These are phyloP conservation scores for Podaxis sp. DNA, from an alignment of 768 basidiomycete genomes.

Conservation along the genomic window DNA sequence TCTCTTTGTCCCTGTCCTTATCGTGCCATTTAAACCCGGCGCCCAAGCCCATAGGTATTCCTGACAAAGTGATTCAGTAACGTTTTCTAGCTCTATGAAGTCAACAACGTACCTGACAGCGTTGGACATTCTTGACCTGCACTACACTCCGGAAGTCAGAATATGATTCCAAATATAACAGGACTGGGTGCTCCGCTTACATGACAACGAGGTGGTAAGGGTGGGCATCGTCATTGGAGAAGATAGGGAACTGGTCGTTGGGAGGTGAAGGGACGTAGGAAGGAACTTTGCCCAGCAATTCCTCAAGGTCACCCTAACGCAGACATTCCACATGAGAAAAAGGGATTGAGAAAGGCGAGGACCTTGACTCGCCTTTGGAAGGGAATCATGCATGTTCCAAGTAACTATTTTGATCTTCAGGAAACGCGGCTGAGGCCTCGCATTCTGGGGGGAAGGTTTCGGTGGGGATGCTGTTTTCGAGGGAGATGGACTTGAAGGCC, in stretches of 20 bases:
- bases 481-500: conserved; percentile 6
- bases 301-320: conserved; percentile 69
- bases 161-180: background rate
- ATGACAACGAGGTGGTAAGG: conserved; percentile 80
- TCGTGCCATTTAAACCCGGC: conserved; percentile 62
- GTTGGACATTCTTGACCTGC: conserved; percentile 82
- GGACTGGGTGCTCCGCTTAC: conserved; percentile 39
- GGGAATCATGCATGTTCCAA: conserved; percentile 86
- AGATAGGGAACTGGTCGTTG: conserved; percentile 39
- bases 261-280: conserved; percentile 33
- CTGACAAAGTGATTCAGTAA: conserved; percentile 30
- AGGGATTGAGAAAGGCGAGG: background rate
- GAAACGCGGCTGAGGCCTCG: background rate
- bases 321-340: background rate
- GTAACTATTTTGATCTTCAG: conserved; percentile 71
- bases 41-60: conserved; percentile 76
- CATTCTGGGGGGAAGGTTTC: background rate
- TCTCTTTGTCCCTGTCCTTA: conserved; percentile 30
- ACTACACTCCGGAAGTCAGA: conserved; percentile 26
- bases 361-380: conserved; percentile 58
- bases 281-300: conserved; percentile 65
- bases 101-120: conserved; percentile 50
- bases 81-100: background rate
- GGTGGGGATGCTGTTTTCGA: background rate
- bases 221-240: conserved; percentile 54